These are phyloP conservation scores for Lasiosphaeria hispida DNA, from an alignment of 495 filamentous ascomycete genomes.

Conservation along the genomic window DNA sequence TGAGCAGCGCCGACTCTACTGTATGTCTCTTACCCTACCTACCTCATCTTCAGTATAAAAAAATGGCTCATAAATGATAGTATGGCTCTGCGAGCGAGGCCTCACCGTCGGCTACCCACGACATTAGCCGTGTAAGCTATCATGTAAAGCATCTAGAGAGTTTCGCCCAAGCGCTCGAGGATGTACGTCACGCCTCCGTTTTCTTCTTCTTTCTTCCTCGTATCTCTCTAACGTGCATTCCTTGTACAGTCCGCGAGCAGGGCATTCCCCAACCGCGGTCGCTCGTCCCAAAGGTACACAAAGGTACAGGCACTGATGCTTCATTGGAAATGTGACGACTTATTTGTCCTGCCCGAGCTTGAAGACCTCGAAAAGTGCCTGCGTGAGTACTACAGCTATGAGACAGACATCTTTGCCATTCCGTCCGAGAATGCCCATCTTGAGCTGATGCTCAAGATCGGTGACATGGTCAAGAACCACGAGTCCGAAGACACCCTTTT, in stretches of 20 bases:
- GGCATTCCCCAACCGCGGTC: conserved; percentile 48
- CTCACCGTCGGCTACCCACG: conserved; percentile 46
- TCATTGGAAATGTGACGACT: conserved; percentile 55
- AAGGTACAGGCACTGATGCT: conserved; percentile 52
- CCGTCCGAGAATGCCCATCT: conserved; percentile 51
- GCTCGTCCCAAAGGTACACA: conserved; percentile 44
- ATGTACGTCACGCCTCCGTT: conserved; percentile 33
- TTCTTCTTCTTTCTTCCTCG: neutral
- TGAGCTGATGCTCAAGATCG: conserved; percentile 48
- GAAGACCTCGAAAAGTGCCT: conserved; percentile 50
- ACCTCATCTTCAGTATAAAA: neutral
- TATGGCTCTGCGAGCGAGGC: conserved; percentile 45
- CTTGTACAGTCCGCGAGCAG: conserved; percentile 44
- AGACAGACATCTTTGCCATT: conserved; percentile 49
- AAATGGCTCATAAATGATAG: conserved; percentile 26
- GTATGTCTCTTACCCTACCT: conserved; percentile 35
- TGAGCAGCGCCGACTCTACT: conserved; percentile 47
- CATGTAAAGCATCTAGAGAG: conserved; percentile 50
- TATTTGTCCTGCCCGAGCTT: conserved; percentile 51
- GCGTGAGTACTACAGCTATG: conserved; percentile 46
- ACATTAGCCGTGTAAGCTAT: conserved; percentile 51
- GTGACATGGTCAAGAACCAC: conserved; percentile 49
- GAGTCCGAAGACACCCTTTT: conserved; percentile 49
- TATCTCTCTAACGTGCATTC: conserved; percentile 1
- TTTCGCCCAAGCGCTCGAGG: conserved; percentile 48